Base-by-base conservation (phyloP, 306 rosid genomes). In the Cicer bijugum region DNA sequence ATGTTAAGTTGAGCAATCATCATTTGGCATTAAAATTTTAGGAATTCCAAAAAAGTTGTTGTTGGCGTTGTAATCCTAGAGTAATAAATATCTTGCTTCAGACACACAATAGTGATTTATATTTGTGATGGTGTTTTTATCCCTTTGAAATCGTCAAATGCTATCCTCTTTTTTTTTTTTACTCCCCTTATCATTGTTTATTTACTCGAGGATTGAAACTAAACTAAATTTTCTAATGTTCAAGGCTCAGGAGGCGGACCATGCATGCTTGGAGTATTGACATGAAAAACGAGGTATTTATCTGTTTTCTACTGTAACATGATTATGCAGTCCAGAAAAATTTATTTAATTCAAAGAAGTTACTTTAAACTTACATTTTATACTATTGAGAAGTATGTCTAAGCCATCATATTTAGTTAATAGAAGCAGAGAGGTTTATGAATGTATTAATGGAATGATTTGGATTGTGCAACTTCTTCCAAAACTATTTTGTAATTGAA, bases 251-350 rank as follows among this genome's bases (percentile, higher is more conserved):
- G 98, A 81, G 86, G 87, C 6, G 96, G 98, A 89, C 89, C 62
- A 68, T 94, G 82, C 98, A 91, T 78, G 97, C 98, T 58, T 93
- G 98, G 98, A 91, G 86, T 85, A 87, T 94, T 80, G 78, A 83
- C 81, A 80, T 28, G 71, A 87, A 87, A 65, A 83, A 78, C 51
- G 97, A 94, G 97, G 98, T 89, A 83, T 55, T 78, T 11, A n/a
- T 55, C 55, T 77, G 59, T 74, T 57, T 75, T 75, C 9, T 12
- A 35, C 62, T 58, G 8, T 19, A 16, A 58, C 56, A 43, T 50
- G 79, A 57, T 58, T 69, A 17, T 65, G 44, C 53, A 66, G 16
- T 75, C 7, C 75, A 16, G 45, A 9, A n/a, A 68, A 7, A 7
- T 69, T 64, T 14, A 14, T 44, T 53, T 35, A 45, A 2, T 57